These are phyloP conservation scores for Aureoboletus auriporus DNA, from an alignment of 768 basidiomycete genomes.

Conservation along the genomic window DNA sequence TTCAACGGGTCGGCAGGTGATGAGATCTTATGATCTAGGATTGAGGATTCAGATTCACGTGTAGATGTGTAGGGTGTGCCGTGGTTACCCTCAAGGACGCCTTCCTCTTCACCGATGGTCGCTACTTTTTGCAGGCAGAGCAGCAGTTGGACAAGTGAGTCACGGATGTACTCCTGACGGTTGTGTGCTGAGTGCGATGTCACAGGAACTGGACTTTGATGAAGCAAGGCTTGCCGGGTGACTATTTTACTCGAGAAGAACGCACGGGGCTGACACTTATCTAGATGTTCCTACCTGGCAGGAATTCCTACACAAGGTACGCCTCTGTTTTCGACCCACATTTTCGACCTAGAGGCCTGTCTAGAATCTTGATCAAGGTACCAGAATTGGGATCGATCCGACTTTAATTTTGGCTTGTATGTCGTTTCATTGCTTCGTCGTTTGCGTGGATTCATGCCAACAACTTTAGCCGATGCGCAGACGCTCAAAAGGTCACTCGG, in stretches of 20 bases:
- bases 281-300: conserved; percentile 89
- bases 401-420: conserved; percentile 65
- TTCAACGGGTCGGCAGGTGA: conserved; percentile 92
- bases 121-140: conserved; percentile 91
- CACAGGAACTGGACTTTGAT: conserved; percentile 87
- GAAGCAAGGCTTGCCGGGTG: conserved; percentile 86
- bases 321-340: neutral
- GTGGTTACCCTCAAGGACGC: conserved; percentile 69
- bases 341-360: neutral
- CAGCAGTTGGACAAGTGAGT: conserved; percentile 81
- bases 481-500: conserved; percentile 54
- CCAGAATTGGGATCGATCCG: conserved; percentile 80
- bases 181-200: conserved; percentile 1
- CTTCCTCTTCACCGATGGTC: conserved; percentile 89
- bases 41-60: conserved; percentile 3
- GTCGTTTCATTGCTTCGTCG: conserved; percentile 5
- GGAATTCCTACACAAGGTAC: conserved; percentile 73
- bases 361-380: conserved; percentile 58
- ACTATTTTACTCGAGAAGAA: conserved; percentile 3
- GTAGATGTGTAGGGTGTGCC: conserved; percentile 57
- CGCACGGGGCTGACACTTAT: conserved; percentile 7
- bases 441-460: neutral
- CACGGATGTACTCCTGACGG: neutral
- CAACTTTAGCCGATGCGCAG: conserved; percentile 57
- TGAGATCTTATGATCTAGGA: neutral